A percentile compares a stretch with the other conserved stretches of the same genome.
Conservation (phyloP, 805 yeast species). For the Candida berthetii region DNA sequence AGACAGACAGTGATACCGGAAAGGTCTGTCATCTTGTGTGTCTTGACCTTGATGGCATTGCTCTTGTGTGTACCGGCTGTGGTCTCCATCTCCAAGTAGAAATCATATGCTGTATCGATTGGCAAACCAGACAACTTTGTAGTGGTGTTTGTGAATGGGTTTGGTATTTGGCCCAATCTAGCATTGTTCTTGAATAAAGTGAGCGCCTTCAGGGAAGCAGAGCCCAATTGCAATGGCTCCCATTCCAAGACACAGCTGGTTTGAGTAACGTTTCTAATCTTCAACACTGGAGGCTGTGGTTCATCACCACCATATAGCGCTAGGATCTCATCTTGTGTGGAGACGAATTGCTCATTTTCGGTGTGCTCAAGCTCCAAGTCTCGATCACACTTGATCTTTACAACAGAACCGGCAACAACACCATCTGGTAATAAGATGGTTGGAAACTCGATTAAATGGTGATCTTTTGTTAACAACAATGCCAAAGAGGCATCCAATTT, state of each 20-base stretch:
- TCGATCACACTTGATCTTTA: conserved; percentile 77
- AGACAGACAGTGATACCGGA: conserved; percentile 88
- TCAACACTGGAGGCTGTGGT: conserved; percentile 68
- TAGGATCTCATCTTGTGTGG: conserved; percentile 68
- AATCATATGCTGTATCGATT: conserved; percentile 73
- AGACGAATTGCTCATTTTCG: conserved; percentile 53
- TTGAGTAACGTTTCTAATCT: conserved; percentile 77
- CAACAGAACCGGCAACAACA: conserved; percentile 87
- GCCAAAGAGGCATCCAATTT: conserved; percentile 95
- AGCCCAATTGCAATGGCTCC: conserved; percentile 82
- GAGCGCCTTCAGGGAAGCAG: conserved; percentile 71
- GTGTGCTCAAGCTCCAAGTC: conserved; percentile 59
- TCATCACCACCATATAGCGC: conserved; percentile 63
- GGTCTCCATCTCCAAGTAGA: conserved; percentile 76
- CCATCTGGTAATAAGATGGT: conserved; percentile 87
- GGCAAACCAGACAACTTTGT: conserved; percentile 91
- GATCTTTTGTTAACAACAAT: conserved; percentile 81
- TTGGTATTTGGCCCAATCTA: conserved; percentile 78
- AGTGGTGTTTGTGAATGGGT: conserved; percentile 68
- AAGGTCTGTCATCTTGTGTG: conserved; percentile 95
- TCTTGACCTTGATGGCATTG: conserved; percentile 59
- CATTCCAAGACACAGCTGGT: conserved; percentile 93
- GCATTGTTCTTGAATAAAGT: conserved; percentile 65
- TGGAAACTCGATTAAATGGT: conserved; percentile 95
- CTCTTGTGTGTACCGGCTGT: conserved; percentile 84